Evolutionary conservation across 2,329 filamentous ascomycete species (phyloP).

Genomic region (Xylaria sp.): DNA sequence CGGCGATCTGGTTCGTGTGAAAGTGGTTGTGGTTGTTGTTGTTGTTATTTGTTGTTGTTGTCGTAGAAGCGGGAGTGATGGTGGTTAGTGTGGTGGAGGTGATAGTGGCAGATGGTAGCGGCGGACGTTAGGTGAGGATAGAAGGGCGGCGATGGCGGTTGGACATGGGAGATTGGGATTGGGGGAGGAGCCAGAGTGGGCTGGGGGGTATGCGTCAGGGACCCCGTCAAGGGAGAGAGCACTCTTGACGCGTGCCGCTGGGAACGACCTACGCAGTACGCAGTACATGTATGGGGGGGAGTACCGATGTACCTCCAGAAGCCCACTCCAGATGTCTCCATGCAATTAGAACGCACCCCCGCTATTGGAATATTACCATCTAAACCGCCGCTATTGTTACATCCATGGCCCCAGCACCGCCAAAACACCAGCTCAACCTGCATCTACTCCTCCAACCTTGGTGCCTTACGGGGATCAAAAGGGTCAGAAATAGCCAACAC

Average conservation of each 20-base stretch:
- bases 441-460: background rate
- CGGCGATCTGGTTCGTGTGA: background rate
- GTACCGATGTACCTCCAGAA: too few species aligned
- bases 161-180: slow-evolving; percentile 32
- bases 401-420: background rate
- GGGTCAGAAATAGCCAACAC: background rate
- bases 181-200: slow-evolving; percentile 31
- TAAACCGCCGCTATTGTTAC: too few species aligned
- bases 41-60: slow-evolving; percentile 25
- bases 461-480: background rate
- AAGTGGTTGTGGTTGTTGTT: slow-evolving; percentile 5
- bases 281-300: too few species aligned
- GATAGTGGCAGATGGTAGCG: slow-evolving; percentile 27
- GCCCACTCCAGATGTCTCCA: too few species aligned
- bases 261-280: too few species aligned
- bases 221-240: slow-evolving; percentile 11
- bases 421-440: slow-evolving; percentile 21
- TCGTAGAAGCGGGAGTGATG: slow-evolving; percentile 14
- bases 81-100: slow-evolving; percentile 29
- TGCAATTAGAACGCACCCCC: background rate
- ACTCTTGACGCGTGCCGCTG: slow-evolving; percentile 1
- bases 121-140: slow-evolving; percentile 32
- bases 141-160: slow-evolving; percentile 33
- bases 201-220: slow-evolving; percentile 20
- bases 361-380: background rate